Percentiles rank a stretch among this genome's conserved stretches.
phyloP scores from a whole-genome alignment of 1,284 basidiomycete genomes.

The Phylloboletellus chloephorus region DNA sequence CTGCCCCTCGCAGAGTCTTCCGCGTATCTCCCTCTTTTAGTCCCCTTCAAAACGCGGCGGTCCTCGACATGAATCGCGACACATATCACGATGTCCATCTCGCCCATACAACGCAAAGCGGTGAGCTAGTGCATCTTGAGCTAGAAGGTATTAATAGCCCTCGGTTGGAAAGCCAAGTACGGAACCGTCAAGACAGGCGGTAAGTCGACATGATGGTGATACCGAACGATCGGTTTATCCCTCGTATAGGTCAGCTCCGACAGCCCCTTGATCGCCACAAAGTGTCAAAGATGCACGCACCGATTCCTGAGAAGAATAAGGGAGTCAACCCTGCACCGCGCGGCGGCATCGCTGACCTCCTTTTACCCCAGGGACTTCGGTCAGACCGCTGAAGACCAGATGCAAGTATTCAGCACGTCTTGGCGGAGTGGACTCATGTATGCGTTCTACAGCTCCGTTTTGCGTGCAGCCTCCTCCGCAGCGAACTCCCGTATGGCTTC shows the following conservation, averaged over 20 bases:
- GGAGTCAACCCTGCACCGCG: not conserved
- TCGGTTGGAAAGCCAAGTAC: conserved; percentile 7
- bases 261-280: conserved; percentile 11
- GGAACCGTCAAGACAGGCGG: conserved; percentile 5
- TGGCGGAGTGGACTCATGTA: conserved; percentile 15
- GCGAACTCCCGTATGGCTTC: conserved; percentile 10
- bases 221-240: conserved; percentile 6
- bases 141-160: not conserved
- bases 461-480: conserved; percentile 15
- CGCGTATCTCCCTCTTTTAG: not conserved
- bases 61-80: conserved; percentile 25
- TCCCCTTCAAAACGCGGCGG: not conserved
- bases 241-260: conserved; percentile 14
- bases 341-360: conserved; percentile 11
- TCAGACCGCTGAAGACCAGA: conserved; percentile 4
- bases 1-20: conserved; percentile 13
- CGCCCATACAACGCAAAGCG: conserved; percentile 8
- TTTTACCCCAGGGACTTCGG: conserved; percentile 11
- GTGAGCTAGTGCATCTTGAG: conserved; percentile 14
- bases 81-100: conserved; percentile 16
- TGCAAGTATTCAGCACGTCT: conserved; percentile 7
- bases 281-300: conserved; percentile 1
- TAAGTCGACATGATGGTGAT: conserved; percentile 10
- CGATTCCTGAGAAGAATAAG: conserved; percentile 9
- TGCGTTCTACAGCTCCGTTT: conserved; percentile 35